Conservation (phyloP, 2,329 filamentous ascomycete species). For the Magnaporthiopsis rhizophila region DNA sequence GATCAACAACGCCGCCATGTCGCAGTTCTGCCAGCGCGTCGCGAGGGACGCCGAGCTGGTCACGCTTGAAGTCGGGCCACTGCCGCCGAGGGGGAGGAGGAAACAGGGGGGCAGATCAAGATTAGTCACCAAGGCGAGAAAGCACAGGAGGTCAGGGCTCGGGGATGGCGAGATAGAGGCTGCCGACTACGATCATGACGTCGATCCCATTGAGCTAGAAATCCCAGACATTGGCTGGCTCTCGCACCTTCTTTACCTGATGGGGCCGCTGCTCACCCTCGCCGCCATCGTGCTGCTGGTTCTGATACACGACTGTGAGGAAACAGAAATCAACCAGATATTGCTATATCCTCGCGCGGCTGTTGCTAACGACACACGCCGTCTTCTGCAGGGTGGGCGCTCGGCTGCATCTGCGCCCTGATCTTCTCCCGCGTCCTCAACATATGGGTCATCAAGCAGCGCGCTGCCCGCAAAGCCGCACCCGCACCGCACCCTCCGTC, state of each 20-base stretch:
- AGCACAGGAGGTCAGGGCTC: background rate
- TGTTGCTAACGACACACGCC: too few relatives aligned
- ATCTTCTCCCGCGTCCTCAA: conserved; percentile 48
- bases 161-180: conserved; percentile 19
- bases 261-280: conserved; percentile 38
- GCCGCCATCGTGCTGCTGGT: conserved; percentile 34
- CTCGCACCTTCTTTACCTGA: conserved; percentile 40
- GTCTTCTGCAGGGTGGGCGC: conserved; percentile 34
- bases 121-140: background rate
- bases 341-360: background rate
- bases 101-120: too few relatives aligned
- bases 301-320: conserved; percentile 36
- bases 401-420: conserved; percentile 38
- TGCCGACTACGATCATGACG: conserved; percentile 12
- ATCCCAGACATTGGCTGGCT: conserved; percentile 33
- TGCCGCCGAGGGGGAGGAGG: conserved; percentile 32
- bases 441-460: conserved; percentile 46
- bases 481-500: conserved; percentile 6
- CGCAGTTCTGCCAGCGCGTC: conserved; percentile 46
- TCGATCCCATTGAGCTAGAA: conserved; percentile 20
- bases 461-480: conserved; percentile 21
- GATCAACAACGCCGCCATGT: conserved; percentile 43
- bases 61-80: conserved; percentile 48
- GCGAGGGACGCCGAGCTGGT: conserved; percentile 42
- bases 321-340: conserved; percentile 8